A percentile compares a stretch with the other conserved stretches of the same genome.
Evolutionary conservation across 495 filamentous ascomycete species (phyloP).

Genomic region (Parmelia sp.): DNA sequence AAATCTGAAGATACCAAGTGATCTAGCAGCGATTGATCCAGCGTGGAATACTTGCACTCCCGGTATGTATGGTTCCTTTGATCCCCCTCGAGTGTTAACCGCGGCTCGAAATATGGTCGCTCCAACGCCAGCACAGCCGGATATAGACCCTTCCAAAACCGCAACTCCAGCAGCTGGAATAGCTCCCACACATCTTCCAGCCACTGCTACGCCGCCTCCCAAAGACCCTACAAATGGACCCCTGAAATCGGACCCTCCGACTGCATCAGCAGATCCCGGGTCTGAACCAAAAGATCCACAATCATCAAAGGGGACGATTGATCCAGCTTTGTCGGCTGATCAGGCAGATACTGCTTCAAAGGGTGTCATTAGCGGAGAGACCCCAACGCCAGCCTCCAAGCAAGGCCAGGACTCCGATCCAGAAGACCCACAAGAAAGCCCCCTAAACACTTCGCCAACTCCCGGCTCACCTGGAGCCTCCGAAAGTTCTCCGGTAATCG

Average conservation of each 20-base stretch:
- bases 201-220: background rate
- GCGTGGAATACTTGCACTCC: slow-evolving; percentile 3
- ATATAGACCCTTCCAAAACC: background rate
- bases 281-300: background rate
- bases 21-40: background rate
- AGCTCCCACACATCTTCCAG: background rate
- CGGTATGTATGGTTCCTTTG: background rate
- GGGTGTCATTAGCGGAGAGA: background rate
- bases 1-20: slow-evolving; percentile 4
- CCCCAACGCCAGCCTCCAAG: background rate
- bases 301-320: background rate
- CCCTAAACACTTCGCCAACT: background rate
- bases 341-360: background rate
- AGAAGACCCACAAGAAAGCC: background rate
- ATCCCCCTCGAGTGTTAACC: background rate
- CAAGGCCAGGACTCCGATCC: background rate
- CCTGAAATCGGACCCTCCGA: background rate
- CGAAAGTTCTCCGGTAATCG: background rate
- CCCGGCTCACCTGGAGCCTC: background rate
- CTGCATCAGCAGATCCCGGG: background rate
- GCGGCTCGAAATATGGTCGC: background rate
- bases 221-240: background rate
- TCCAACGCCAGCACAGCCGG: background rate
- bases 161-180: slow-evolving; percentile 3
- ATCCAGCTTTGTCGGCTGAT: background rate